Conservation (phyloP, 306 rosid species). For the Hippophae tibetana region DNA sequence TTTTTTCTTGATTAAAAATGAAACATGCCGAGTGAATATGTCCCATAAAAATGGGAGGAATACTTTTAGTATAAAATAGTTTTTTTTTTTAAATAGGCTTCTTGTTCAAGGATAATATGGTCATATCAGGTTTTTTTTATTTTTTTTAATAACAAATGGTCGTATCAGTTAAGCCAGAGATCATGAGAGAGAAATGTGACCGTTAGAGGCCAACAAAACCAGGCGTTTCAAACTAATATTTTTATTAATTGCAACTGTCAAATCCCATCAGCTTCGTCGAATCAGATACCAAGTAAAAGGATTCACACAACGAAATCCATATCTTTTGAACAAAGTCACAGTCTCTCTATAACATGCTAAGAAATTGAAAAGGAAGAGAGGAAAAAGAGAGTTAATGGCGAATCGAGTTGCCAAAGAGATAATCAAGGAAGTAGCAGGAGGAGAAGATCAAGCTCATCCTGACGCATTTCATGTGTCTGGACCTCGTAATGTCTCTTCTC, state of each 20-base stretch:
- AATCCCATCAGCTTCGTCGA: conserved; percentile 14
- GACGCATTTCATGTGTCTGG: conserved; percentile 90
- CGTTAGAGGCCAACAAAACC: conserved; percentile 30
- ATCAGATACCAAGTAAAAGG: conserved; percentile 27
- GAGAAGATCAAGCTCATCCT: conserved; percentile 41
- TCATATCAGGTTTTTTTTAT: too few species aligned
- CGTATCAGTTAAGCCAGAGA: neutral
- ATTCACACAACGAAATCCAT: conserved; percentile 6
- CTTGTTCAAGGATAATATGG: too few species aligned
- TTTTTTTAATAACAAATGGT: too few species aligned
- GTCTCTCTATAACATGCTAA: conserved; percentile 19
- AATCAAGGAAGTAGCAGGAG: conserved; percentile 11
- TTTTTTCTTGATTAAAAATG: too few species aligned
- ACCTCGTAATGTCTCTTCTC: conserved; percentile 63
- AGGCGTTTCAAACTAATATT: conserved; percentile 14
- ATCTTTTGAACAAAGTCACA: conserved; percentile 5
- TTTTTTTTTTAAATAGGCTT: too few species aligned
- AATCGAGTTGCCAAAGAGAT: conserved; percentile 11
- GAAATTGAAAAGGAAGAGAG: conserved; percentile 12
- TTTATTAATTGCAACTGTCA: neutral
- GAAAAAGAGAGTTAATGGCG: conserved; percentile 31
- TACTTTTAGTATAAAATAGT: too few species aligned
- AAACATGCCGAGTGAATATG: too few species aligned
- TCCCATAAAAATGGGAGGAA: too few species aligned
- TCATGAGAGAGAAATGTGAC: conserved; percentile 33